phyloP scores from a whole-genome alignment of 2,329 filamentous ascomycete species.

The Arthrocladium fulminans region DNA sequence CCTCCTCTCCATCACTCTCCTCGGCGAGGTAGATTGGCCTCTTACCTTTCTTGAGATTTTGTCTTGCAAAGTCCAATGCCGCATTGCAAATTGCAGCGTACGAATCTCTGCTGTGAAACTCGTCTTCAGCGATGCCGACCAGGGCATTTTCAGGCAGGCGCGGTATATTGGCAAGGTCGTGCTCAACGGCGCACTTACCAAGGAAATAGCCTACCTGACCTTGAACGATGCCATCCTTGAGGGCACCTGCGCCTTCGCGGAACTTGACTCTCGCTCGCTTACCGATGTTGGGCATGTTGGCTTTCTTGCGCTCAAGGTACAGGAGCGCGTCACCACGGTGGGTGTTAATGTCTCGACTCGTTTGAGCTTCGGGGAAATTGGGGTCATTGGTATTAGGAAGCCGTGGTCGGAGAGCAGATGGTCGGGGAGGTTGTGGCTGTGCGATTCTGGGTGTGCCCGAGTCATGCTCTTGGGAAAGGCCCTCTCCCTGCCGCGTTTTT shows the following conservation, averaged over 20 bases:
- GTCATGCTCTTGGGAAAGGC: neutral
- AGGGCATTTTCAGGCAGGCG: neutral
- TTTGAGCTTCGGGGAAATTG: neutral
- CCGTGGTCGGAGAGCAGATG: neutral
- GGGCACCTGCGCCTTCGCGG: neutral
- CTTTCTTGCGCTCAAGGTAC: neutral
- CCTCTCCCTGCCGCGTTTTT: neutral
- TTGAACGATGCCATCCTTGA: neutral
- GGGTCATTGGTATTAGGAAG: neutral
- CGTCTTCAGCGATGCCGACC: slow-evolving; percentile 1
- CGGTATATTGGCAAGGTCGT: slow-evolving; percentile 4
- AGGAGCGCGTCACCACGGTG: neutral
- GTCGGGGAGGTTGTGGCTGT: neutral
- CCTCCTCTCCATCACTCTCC: too few relatives aligned
- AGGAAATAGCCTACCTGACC: slow-evolving; percentile 4
- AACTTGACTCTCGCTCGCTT: neutral
- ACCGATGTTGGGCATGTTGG: neutral
- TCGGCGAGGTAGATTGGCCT: neutral
- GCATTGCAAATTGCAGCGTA: neutral
- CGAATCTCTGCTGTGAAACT: slow-evolving; percentile 5
- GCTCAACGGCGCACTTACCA: neutral
- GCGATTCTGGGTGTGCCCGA: neutral
- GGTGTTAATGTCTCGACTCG: neutral
- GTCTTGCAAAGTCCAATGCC: neutral
- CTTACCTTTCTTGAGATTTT: neutral